phyloP scores from a whole-genome alignment of 345 rosid genomes.

The Pugionium dolabratum region DNA sequence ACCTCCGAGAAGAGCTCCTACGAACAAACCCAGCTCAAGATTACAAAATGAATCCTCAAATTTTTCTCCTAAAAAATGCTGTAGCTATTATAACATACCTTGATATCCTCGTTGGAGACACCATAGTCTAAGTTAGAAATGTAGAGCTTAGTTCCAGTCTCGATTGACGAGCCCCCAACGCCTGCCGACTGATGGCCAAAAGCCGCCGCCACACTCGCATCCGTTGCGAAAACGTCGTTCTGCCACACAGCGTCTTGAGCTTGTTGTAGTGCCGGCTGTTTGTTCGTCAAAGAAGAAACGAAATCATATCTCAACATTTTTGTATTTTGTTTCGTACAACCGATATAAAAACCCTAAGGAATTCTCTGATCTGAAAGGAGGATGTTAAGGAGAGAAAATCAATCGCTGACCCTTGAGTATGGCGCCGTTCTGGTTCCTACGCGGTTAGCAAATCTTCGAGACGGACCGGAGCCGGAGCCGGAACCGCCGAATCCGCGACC shows the following conservation, averaged over 20 bases:
- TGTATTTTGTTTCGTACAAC: not conserved
- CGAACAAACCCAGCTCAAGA: conserved; percentile 19
- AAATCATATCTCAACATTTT: conserved; percentile 39
- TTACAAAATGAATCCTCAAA: not conserved
- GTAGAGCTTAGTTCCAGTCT: conserved; percentile 68
- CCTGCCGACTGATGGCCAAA: conserved; percentile 41
- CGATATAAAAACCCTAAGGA: conserved; percentile 23
- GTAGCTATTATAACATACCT: conserved; percentile 40
- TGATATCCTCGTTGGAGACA: conserved; percentile 68
- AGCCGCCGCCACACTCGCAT: conserved; percentile 39
- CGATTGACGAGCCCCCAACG: conserved; percentile 45
- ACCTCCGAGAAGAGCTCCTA: conserved; percentile 76
- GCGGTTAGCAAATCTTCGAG: conserved; percentile 53
- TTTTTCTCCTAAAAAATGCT: too few species aligned
- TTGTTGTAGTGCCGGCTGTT: conserved; percentile 47
- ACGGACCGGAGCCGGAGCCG: conserved; percentile 38
- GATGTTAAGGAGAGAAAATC: conserved; percentile 20
- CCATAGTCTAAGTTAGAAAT: conserved; percentile 70
- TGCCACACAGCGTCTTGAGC: conserved; percentile 56
- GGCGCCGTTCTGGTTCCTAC: conserved; percentile 50
- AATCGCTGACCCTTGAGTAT: conserved; percentile 50
- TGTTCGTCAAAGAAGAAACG: conserved; percentile 41
- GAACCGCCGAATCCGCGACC: conserved; percentile 39
- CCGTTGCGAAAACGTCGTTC: conserved; percentile 56
- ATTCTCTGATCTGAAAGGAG: conserved; percentile 38